Conservation (phyloP, 2,329 filamentous ascomycete species). For the Alternaria sp. region DNA sequence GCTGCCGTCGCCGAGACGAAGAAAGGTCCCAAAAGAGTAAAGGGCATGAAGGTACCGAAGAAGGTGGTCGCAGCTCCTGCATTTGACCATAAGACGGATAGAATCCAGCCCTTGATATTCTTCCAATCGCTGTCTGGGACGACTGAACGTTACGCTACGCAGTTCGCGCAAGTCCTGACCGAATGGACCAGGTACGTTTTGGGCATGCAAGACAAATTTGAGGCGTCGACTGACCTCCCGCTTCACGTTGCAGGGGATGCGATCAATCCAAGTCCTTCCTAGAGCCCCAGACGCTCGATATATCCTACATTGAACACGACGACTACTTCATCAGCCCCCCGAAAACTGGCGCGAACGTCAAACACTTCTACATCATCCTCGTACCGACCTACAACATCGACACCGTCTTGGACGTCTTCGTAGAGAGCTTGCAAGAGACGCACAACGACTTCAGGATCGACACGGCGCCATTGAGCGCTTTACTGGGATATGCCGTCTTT, state of each 20-base stretch:
- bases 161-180: constrained; percentile 65
- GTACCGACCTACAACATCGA: constrained; percentile 96
- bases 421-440: constrained; percentile 87
- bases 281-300: constrained; percentile 72
- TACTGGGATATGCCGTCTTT: constrained; percentile 91
- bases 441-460: constrained; percentile 98
- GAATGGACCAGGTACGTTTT: constrained; percentile 37
- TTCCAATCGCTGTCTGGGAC: constrained; percentile 87
- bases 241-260: constrained; percentile 17
- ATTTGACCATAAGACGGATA: constrained; percentile 45
- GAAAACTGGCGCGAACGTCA: constrained; percentile 61
- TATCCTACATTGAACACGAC: constrained; percentile 89
- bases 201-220: neutral
- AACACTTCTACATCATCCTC: constrained; percentile 82
- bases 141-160: constrained; percentile 75
- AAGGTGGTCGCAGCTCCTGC: constrained; percentile 20
- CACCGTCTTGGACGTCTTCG: constrained; percentile 84
- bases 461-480: constrained; percentile 75
- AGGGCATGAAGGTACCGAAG: constrained; percentile 40
- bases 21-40: constrained; percentile 48
- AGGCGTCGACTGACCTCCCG: neutral
- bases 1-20: constrained; percentile 31
- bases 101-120: constrained; percentile 79
- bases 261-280: constrained; percentile 51
- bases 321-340: constrained; percentile 86